Conservation (phyloP, 1,139 yeast species). For the Kodamaea arcana region DNA sequence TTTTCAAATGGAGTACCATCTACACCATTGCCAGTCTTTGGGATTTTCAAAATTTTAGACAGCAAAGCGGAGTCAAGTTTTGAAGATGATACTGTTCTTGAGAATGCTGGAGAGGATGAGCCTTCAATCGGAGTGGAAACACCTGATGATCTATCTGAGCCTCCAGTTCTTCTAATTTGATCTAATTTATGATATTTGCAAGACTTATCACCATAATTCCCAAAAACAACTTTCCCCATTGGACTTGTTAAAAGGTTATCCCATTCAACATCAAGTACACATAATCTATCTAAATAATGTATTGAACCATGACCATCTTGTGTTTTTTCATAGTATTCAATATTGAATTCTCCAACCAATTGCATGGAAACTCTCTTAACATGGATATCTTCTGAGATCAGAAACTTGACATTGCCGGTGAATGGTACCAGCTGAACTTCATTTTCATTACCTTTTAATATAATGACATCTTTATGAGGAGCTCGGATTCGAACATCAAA, state of each 20-base stretch:
- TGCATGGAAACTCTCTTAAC: slow-evolving; percentile 45
- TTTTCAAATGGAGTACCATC: slow-evolving; percentile 44
- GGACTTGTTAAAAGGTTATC: slow-evolving; percentile 48
- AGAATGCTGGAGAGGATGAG: slow-evolving; percentile 5
- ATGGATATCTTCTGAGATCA: slow-evolving; percentile 48
- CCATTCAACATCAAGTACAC: slow-evolving; percentile 56
- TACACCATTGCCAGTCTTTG: slow-evolving; percentile 28
- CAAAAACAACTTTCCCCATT: slow-evolving; percentile 43
- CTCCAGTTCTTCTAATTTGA: slow-evolving; percentile 1
- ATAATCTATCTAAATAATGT: slow-evolving; percentile 47
- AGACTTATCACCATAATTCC: slow-evolving; percentile 39
- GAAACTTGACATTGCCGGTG: slow-evolving; percentile 54
- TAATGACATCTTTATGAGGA: slow-evolving; percentile 48
- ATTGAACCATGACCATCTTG: slow-evolving; percentile 31
- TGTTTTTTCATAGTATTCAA: slow-evolving; percentile 49
- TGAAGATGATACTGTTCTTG: slow-evolving; percentile 18
- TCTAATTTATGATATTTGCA: slow-evolving; percentile 7
- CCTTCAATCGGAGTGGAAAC: background rate
- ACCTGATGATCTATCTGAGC: background rate
- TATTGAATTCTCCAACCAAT: slow-evolving; percentile 50
- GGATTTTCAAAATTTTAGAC: slow-evolving; percentile 16
- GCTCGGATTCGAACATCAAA: slow-evolving; percentile 42
- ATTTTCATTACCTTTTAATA: slow-evolving; percentile 54
- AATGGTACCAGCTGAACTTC: slow-evolving; percentile 54
- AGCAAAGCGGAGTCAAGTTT: slow-evolving; percentile 4